Percentiles rank a stretch among this genome's conserved stretches.
Conservation (phyloP, 441 rosid genomes). For the Gossypium schwendimanii region DNA sequence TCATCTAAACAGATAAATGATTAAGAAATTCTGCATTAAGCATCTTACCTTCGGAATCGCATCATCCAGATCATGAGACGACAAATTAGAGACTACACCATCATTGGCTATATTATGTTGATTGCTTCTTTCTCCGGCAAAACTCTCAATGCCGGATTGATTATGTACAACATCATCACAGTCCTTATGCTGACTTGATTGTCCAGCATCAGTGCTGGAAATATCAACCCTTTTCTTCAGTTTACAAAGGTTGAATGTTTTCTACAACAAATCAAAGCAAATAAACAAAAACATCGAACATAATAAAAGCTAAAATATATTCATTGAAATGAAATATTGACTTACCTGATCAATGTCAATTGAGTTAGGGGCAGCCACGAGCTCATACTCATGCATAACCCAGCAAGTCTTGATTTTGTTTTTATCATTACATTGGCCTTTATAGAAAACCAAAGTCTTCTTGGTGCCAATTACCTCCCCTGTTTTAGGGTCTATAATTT, state of each 20-base stretch:
- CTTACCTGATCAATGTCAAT: background rate
- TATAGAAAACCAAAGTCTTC: slow-evolving; percentile 6
- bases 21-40: background rate
- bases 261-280: background rate
- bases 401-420: background rate
- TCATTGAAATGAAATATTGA: background rate
- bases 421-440: slow-evolving; percentile 3
- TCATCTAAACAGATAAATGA: background rate
- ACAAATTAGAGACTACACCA: background rate
- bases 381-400: slow-evolving; percentile 12
- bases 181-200: background rate
- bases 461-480: background rate
- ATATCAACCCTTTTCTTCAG: background rate
- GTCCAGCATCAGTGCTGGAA: background rate
- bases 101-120: background rate
- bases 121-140: background rate
- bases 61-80: background rate
- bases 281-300: background rate
- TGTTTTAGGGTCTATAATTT: background rate
- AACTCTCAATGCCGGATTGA: background rate
- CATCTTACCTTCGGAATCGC: slow-evolving; percentile 5
- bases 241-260: slow-evolving; percentile 1
- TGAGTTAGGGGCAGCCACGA: background rate
- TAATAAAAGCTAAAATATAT: background rate
- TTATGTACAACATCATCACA: background rate